Evolutionary conservation across 371 early-diverging fungal species (phyloP), one percentile per base, ranked within the genome.

Genomic region (Rhizopus sp.): DNA sequence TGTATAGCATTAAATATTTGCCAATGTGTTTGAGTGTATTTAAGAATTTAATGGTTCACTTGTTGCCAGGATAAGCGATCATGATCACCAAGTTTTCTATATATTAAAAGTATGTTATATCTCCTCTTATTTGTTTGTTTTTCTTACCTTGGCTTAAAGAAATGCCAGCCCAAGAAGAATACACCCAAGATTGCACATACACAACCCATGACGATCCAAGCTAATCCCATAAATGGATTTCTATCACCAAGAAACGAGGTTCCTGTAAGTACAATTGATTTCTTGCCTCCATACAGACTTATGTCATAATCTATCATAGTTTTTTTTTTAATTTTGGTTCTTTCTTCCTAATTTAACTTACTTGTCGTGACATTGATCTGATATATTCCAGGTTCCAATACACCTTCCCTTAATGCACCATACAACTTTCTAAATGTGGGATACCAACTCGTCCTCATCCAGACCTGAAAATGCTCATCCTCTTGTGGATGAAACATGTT

Each of bases 61-160:
- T 95, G 93, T 74, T 98, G 97, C 98, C 98, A 98, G 33, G 95
- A 94, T 51, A 98, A 73, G 60, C 95, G 94, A 33, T 91, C 92
- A 65, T 95, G 96, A 77, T 98, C 98, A 47, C 98, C 98, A 54
- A 97, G 81, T 69, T 96, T 92, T 63, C 96, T 89, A 73, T 30
- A 12, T 10, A 70, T 55, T 38, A 49, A 34, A 5, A 54, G 12
- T 38, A 63, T 32, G 16, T n/a, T 50, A 63, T 41, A 30, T 15
- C 29, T 34, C 7, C 10, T 10, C 37, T 50, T 53, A 23, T 2
- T 23, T 23, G 23, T 23, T 23, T 23, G 2, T 53, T 42, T 30
- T 32, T n/a, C 44, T 67, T 80, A 91, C 87, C 94, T 83, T 62
- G 98, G 98, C 65, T 92, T 90, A 71, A 92, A 83, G 63, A 96